Conservation (phyloP, 1,284 basidiomycete genomes). For the Boletus holoroseus region DNA sequence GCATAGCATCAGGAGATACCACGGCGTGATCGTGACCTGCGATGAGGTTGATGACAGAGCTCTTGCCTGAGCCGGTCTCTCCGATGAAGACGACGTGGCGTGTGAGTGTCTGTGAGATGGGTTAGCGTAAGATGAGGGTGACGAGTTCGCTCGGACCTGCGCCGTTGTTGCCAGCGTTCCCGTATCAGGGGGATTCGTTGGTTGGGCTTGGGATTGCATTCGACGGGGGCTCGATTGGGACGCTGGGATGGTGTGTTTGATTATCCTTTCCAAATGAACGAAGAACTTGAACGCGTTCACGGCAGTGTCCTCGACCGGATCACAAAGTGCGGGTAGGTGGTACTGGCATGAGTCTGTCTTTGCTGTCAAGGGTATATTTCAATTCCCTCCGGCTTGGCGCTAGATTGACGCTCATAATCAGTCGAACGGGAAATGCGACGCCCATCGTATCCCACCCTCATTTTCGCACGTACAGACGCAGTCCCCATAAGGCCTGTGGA, state of each 20-base stretch:
- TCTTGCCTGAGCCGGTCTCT: constrained; percentile 27
- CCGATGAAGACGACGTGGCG: constrained; percentile 30
- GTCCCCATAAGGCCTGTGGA: neutral
- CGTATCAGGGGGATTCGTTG: neutral
- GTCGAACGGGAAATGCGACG: no score
- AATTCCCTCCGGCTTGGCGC: neutral
- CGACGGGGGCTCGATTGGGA: neutral
- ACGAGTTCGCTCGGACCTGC: constrained; percentile 11
- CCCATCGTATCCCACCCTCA: no score
- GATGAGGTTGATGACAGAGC: constrained; percentile 30
- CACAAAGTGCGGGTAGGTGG: neutral
- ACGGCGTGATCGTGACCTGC: constrained; percentile 1
- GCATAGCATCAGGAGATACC: constrained; percentile 15
- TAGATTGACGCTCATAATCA: constrained; percentile 3
- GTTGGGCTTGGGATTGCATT: neutral
- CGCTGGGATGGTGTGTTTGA: neutral
- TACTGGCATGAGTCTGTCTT: neutral
- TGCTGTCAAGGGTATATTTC: constrained; percentile 1
- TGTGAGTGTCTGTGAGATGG: constrained; percentile 11
- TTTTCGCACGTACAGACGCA: neutral
- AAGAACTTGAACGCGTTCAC: neutral
- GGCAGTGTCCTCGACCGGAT: neutral
- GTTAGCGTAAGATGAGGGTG: constrained; percentile 2
- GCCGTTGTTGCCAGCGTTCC: neutral
- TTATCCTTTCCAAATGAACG: no score